Conservation (phyloP, 208 protist species). For the Phytomonas sp. region DNA sequence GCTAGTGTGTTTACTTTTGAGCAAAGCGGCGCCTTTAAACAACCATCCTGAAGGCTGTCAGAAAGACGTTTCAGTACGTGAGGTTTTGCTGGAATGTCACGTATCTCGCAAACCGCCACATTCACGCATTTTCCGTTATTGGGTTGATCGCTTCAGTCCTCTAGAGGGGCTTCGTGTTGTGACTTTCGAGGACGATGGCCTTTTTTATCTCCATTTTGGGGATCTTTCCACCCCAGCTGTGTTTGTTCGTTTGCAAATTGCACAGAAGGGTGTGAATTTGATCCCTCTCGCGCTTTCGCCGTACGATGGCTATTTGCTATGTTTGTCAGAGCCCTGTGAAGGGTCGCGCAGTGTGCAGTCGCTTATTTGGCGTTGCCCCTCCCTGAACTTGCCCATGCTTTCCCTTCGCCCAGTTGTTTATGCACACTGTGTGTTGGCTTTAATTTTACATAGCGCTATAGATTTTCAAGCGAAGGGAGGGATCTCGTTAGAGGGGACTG, state of each 20-base stretch:
- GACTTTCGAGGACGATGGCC: constrained; percentile 11
- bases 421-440: constrained; percentile 42
- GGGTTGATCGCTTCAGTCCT: constrained; percentile 33
- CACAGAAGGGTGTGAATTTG: constrained; percentile 19
- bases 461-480: background rate
- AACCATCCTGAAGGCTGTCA: background rate
- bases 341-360: background rate
- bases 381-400: background rate
- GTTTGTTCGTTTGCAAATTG: constrained; percentile 3
- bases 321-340: constrained; percentile 14
- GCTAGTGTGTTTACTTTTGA: background rate
- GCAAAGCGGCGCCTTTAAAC: background rate
- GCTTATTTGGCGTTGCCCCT: background rate
- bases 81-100: background rate
- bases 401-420: constrained; percentile 36
- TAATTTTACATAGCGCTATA: constrained; percentile 16
- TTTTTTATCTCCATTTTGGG: background rate
- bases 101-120: background rate
- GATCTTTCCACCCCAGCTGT: background rate
- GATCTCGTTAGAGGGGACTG: background rate
- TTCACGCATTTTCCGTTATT: constrained; percentile 19
- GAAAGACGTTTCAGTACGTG: background rate
- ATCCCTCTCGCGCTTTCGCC: constrained; percentile 53
- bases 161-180: constrained; percentile 17
- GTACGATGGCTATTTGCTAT: constrained; percentile 41